Percentiles rank a stretch among this genome's conserved stretches.
Evolutionary conservation across 805 yeast species (phyloP).

Genomic region (Candida chilensis): DNA sequence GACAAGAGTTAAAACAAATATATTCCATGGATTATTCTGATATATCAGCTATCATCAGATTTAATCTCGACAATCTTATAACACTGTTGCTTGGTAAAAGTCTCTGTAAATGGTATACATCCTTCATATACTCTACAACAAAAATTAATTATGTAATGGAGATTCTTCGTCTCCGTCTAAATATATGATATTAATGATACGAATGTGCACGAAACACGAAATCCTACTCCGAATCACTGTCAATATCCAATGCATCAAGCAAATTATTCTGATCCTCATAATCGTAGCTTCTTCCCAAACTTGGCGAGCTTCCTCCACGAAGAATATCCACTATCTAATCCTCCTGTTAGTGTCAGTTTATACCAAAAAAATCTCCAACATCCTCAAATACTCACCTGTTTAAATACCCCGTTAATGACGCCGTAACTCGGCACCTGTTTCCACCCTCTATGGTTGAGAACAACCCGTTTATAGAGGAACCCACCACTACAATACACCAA

Average conservation of each 20-base stretch:
- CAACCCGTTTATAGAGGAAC: constrained; percentile 15
- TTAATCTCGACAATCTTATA: not conserved
- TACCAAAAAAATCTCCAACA: not conserved
- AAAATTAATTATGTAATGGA: constrained; percentile 1
- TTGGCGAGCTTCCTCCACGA: not conserved
- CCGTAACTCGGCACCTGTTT: constrained; percentile 1
- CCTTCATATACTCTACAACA: not conserved
- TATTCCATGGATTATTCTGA: not conserved
- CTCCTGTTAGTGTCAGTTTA: not conserved
- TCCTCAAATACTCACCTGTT: not conserved
- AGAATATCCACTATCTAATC: not conserved
- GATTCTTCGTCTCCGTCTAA: not conserved
- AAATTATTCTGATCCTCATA: constrained; percentile 2
- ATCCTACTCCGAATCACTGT: not conserved
- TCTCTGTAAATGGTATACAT: not conserved
- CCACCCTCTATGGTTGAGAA: constrained; percentile 2
- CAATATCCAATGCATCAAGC: constrained; percentile 3
- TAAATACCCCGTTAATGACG: not conserved
- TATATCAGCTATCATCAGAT: not conserved
- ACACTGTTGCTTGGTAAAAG: not conserved
- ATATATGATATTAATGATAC: not conserved
- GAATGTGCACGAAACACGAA: no score
- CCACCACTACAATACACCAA: constrained; percentile 29
- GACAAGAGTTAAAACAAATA: not conserved
- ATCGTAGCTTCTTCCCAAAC: not conserved